phyloP scores from a whole-genome alignment of 768 basidiomycete species.

The Leccinum sublutescens region DNA sequence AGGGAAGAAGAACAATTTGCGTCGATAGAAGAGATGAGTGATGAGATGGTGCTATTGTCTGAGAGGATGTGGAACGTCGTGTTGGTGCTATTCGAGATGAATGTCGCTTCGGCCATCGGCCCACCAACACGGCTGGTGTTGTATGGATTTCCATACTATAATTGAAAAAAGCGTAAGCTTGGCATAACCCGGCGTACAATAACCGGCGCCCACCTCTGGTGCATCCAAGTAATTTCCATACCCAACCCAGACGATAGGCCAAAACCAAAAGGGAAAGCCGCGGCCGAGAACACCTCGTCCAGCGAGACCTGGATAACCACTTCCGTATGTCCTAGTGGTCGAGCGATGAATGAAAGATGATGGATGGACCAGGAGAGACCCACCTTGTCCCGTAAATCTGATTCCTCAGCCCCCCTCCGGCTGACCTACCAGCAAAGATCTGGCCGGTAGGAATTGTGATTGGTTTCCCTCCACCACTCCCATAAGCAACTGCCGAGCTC shows the following conservation, averaged over 20 bases:
- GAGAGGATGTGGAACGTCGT: conserved; percentile 47
- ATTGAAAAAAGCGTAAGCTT: conserved; percentile 12
- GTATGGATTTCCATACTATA: conserved; percentile 44
- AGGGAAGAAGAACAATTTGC: conserved; percentile 43
- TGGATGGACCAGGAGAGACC: conserved; percentile 8
- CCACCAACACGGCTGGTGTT: conserved; percentile 54
- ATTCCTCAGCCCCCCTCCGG: conserved; percentile 51
- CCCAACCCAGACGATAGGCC: conserved; percentile 57
- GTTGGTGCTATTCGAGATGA: conserved; percentile 38
- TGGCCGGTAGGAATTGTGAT: conserved; percentile 44
- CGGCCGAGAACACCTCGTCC: conserved; percentile 47
- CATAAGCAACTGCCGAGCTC: conserved; percentile 31
- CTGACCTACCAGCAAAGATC: conserved; percentile 44
- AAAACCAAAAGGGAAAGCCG: conserved; percentile 64
- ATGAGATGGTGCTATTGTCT: conserved; percentile 46
- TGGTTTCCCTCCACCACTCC: conserved; percentile 31
- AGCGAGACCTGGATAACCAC: conserved; percentile 55
- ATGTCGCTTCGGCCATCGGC: conserved; percentile 36
- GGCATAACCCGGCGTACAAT: background rate
- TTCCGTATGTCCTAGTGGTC: conserved; percentile 50
- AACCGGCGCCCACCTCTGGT: conserved; percentile 37
- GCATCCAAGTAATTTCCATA: conserved; percentile 35
- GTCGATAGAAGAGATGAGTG: conserved; percentile 42
- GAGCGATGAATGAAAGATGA: background rate
- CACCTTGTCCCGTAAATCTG: conserved; percentile 47